A percentile compares a stretch with the other conserved stretches of the same genome.
phyloP scores from a whole-genome alignment of 305 asterid genomes.

The Solanum hybrid region DNA sequence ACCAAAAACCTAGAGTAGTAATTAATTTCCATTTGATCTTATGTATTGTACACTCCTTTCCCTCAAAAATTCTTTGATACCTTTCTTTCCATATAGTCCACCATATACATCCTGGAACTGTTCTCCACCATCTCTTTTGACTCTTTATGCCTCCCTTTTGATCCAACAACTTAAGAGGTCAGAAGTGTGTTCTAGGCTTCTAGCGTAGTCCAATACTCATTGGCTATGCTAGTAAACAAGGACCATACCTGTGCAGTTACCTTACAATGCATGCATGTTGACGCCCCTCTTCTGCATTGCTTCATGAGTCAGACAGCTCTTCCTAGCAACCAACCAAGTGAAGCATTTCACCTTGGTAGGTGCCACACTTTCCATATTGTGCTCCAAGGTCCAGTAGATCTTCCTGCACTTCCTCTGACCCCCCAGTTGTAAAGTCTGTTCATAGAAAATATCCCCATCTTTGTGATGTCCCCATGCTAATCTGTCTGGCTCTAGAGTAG shows the following conservation, averaged over 20 bases:
- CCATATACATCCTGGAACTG: not conserved
- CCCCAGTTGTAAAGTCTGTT: not conserved
- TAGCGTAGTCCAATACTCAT: not conserved
- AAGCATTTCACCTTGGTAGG: not conserved
- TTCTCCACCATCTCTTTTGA: not conserved
- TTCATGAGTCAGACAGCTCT: not conserved
- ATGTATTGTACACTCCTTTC: not conserved
- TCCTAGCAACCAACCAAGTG: not conserved
- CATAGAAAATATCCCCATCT: not conserved
- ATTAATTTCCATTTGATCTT: not conserved
- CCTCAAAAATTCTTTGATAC: not conserved
- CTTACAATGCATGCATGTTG: not conserved
- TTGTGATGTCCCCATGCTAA: not conserved
- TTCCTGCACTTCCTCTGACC: not conserved
- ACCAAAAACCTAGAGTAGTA: not conserved
- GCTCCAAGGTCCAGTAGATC: not conserved
- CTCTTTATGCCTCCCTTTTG: not conserved
- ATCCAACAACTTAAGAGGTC: not conserved
- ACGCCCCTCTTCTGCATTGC: not conserved
- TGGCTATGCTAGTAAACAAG: not conserved
- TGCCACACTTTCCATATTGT: not conserved
- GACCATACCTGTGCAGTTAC: not conserved
- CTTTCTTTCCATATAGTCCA: not conserved
- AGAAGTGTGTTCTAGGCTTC: not conserved
- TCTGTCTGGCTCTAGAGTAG: not conserved